Evolutionary conservation across 2,329 filamentous ascomycete genomes (phyloP).

Genomic region (Cylindrodendrum hubeiense): DNA sequence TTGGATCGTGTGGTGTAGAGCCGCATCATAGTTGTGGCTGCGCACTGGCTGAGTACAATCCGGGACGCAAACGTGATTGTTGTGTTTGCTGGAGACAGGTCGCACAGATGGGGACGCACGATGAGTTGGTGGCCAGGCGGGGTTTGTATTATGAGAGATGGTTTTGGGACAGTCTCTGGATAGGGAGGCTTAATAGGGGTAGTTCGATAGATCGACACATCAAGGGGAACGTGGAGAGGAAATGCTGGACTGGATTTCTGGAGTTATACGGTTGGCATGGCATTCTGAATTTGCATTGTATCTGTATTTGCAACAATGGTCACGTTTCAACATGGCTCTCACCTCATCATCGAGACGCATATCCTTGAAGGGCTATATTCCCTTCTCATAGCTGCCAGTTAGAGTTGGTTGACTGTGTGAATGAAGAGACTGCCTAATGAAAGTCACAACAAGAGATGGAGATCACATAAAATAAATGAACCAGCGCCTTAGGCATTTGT

Average conservation of each 20-base stretch:
- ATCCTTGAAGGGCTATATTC: neutral
- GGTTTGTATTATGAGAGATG: conserved; percentile 68
- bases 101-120: conserved; percentile 71
- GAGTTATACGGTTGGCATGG: neutral
- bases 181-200: conserved; percentile 40
- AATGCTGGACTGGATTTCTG: neutral
- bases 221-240: neutral
- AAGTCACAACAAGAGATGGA: neutral
- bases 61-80: conserved; percentile 74
- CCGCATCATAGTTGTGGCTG: conserved; percentile 72
- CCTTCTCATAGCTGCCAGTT: neutral
- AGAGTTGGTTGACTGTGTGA: too few species aligned
- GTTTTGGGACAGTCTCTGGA: conserved; percentile 59
- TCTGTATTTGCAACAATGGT: neutral
- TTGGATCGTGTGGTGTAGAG: conserved; percentile 61
- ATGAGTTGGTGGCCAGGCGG: conserved; percentile 63
- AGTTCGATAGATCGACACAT: neutral
- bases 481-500: neutral
- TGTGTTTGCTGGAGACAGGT: conserved; percentile 64
- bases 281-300: neutral
- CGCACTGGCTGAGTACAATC: conserved; percentile 68
- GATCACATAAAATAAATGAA: neutral
- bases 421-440: neutral
- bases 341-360: neutral
- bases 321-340: too few species aligned